A percentile compares a stretch with the other conserved stretches of the same genome.
Conservation (phyloP, 1,139 yeast genomes). For the Geotrichum histeridarum region DNA sequence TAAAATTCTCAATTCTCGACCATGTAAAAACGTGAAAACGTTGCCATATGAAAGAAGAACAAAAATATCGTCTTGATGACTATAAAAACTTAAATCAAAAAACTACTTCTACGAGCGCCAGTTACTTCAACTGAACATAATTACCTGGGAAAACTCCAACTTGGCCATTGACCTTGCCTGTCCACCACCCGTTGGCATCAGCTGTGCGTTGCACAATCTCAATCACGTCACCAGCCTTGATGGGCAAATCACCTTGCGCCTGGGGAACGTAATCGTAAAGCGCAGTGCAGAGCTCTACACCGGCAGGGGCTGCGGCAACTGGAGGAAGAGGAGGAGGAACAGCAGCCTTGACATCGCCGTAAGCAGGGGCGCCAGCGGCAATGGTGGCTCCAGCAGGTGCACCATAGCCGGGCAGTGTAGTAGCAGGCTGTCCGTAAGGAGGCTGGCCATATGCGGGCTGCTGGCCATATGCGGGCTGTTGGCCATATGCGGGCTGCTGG, state of each 20-base stretch:
- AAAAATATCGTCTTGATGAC: neutral
- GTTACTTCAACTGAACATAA: slow-evolving; percentile 62
- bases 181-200: slow-evolving; percentile 97
- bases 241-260: slow-evolving; percentile 83
- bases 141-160: slow-evolving; percentile 95
- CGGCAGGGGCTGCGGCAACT: slow-evolving; percentile 40
- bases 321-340: slow-evolving; percentile 34
- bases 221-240: slow-evolving; percentile 83
- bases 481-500: slow-evolving; percentile 23
- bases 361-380: slow-evolving; percentile 25
- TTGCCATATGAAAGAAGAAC: neutral
- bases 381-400: slow-evolving; percentile 16
- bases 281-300: slow-evolving; percentile 61
- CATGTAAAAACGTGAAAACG: too few species aligned
- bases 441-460: slow-evolving; percentile 22
- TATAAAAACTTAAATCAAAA: neutral
- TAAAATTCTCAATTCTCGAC: too few species aligned
- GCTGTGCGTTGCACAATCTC: slow-evolving; percentile 75
- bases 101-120: neutral
- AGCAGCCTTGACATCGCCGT: slow-evolving; percentile 25
- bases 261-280: slow-evolving; percentile 73
- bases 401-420: slow-evolving; percentile 19
- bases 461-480: slow-evolving; percentile 25
- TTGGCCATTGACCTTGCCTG: slow-evolving; percentile 80
- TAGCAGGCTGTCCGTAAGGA: slow-evolving; percentile 25